Conservation (phyloP, 345 rosid species). For the Hypericum androsaemum region DNA sequence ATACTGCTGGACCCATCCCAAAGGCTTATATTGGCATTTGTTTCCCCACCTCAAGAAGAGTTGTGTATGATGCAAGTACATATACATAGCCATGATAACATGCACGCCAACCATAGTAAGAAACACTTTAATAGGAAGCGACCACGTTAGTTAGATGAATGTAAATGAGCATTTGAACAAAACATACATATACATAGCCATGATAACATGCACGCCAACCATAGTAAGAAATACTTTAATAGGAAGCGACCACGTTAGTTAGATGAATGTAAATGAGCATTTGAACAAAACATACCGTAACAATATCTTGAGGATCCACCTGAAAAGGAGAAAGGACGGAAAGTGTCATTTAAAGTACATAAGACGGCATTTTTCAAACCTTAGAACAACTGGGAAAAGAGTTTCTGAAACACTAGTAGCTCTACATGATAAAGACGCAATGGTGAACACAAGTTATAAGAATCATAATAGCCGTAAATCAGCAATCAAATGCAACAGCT, state of each 20-base stretch:
- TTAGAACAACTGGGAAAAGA: not conserved
- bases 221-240: too few relatives aligned
- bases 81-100: too few relatives aligned
- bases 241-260: too few relatives aligned
- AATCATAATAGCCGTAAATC: not conserved
- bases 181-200: constrained; percentile 47
- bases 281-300: constrained; percentile 49
- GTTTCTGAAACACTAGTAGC: not conserved
- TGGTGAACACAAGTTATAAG: not conserved
- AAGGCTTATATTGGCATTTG: too few relatives aligned
- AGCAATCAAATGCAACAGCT: constrained; percentile 4
- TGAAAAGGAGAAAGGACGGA: constrained; percentile 24
- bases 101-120: too few relatives aligned
- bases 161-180: not conserved
- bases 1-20: too few relatives aligned
- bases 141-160: too few relatives aligned
- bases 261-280: too few relatives aligned
- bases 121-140: too few relatives aligned
- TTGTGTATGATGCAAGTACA: too few relatives aligned
- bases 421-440: not conserved
- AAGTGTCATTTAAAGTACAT: constrained; percentile 9
- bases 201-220: too few relatives aligned
- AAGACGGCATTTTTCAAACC: not conserved
- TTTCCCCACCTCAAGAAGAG: too few relatives aligned
- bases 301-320: constrained; percentile 99